A percentile compares a stretch with the other conserved stretches of the same genome.
These are phyloP conservation scores for Leonotis leonurus DNA, from an alignment of 257 asterid genomes.

Conservation along the genomic window DNA sequence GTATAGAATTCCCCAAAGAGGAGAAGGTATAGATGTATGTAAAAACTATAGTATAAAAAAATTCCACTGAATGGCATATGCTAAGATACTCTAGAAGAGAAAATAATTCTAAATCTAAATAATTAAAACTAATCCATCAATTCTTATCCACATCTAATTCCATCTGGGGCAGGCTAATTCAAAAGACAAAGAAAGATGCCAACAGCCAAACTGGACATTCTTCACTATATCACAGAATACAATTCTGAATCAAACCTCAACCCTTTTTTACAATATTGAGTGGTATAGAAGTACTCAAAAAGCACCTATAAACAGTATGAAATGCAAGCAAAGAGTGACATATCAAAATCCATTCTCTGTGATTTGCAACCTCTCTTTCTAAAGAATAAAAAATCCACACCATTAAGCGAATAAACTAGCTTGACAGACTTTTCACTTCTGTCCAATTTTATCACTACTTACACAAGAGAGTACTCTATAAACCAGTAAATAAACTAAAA, in stretches of 20 bases:
- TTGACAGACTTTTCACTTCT: neutral
- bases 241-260: slow-evolving; percentile 10
- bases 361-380: neutral
- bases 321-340: neutral
- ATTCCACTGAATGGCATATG: slow-evolving; percentile 14
- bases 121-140: neutral
- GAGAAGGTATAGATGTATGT: neutral
- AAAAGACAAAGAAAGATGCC: slow-evolving; percentile 3
- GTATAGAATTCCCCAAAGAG: neutral
- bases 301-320: neutral
- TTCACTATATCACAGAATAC: neutral
- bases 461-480: neutral
- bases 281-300: neutral
- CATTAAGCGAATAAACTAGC: neutral
- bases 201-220: slow-evolving; percentile 1
- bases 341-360: neutral
- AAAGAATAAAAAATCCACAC: slow-evolving; percentile 3
- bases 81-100: slow-evolving; percentile 1
- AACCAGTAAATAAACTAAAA: neutral
- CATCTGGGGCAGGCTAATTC: neutral
- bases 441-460: neutral
- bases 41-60: neutral
- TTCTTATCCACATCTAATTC: slow-evolving; percentile 15
- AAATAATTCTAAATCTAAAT: neutral
- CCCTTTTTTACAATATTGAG: neutral